A percentile compares a stretch with the other conserved stretches of the same genome.
These are phyloP conservation scores for Trichosporon sp. DNA, from an alignment of 1,284 basidiomycete genomes.

Conservation along the genomic window DNA sequence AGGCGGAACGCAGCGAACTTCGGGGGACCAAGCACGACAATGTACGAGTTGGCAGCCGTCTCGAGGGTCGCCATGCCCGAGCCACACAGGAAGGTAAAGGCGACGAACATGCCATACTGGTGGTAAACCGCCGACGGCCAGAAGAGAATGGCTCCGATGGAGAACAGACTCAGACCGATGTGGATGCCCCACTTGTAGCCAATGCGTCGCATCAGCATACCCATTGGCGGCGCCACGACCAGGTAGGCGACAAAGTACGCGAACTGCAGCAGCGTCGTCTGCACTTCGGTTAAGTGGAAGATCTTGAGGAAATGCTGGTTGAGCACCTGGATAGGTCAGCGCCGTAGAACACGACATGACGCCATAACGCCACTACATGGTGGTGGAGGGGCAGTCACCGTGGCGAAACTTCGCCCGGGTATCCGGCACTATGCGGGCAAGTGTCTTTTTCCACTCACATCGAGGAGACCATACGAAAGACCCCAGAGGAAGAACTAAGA, in stretches of 20 bases:
- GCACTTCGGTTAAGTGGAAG: conserved; percentile 21
- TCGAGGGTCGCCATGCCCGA: conserved; percentile 37
- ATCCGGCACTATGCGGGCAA: neutral
- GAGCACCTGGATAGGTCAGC: conserved; percentile 6
- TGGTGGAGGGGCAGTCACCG: neutral
- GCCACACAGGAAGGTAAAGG: conserved; percentile 34
- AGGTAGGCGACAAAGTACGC: conserved; percentile 32
- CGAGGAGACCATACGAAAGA: conserved; percentile 32
- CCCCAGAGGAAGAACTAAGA: conserved; percentile 26
- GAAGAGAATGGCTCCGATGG: conserved; percentile 29
- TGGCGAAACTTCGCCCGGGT: neutral
- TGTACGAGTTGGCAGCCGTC: conserved; percentile 34
- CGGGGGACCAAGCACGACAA: conserved; percentile 32
- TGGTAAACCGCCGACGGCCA: conserved; percentile 33
- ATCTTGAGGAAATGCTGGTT: conserved; percentile 16
- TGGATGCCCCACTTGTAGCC: conserved; percentile 40
- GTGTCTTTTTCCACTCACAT: conserved; percentile 20
- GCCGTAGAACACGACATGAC: neutral
- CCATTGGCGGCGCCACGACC: conserved; percentile 31
- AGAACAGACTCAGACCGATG: conserved; percentile 29
- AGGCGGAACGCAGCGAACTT: conserved; percentile 29
- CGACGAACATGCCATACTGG: conserved; percentile 24
- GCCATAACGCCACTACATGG: neutral
- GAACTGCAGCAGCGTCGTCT: conserved; percentile 36
- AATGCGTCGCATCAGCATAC: conserved; percentile 31